Base-by-base conservation (phyloP, 2,329 filamentous ascomycete species). In the Fusarium kyushuense region DNA sequence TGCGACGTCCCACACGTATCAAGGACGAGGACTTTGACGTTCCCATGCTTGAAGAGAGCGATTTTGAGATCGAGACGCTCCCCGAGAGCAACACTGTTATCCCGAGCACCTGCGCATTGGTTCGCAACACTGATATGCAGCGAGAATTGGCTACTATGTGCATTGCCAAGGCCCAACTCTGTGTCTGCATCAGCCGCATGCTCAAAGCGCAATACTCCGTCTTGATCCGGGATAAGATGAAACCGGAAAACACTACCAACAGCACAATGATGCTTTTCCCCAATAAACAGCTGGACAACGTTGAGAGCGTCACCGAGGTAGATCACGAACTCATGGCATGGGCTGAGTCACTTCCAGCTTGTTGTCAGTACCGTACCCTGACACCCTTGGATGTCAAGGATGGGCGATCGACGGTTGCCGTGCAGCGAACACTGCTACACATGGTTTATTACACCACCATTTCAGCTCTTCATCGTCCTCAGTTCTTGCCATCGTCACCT, bases 11-110 rank as follows among this genome's bases (percentile, higher is more conserved):
- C 6, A 97, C 94, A 38, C 87, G 94, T 54, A 96, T 97, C 79
- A 96, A 96, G 83, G 90, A 94, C 63, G 92, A 96, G 73, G 94
- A 97, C 77, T 97, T 93, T 76, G 93, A 97, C 75, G 94, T 97
- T 30, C 93, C 94, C 1, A 96, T 97, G 92, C 84, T 97, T 51
- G 89, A 88, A 16, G 83, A 96, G 71, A 85, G 88, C 69, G 95
- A 98, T 76, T 97, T 98, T 74, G 93, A 97, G 74, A 89, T 93
- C 68, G 84, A 87, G 45, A 77, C 86, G 1, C 84, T 95, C 14
- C 84, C 92, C 2, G 87, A 91, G 13, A 86, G 88, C 48, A 88
- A 93, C 64, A 85, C 87, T 16, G 86, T 90, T 66, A 87, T 96
- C 59, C 86, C 92, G 0, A 79, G 86, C 17, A 88, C 91, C 61